Evolutionary conservation across 148 eudicot genomes (phyloP).

Genomic region (Rhododendron mucronatum): DNA sequence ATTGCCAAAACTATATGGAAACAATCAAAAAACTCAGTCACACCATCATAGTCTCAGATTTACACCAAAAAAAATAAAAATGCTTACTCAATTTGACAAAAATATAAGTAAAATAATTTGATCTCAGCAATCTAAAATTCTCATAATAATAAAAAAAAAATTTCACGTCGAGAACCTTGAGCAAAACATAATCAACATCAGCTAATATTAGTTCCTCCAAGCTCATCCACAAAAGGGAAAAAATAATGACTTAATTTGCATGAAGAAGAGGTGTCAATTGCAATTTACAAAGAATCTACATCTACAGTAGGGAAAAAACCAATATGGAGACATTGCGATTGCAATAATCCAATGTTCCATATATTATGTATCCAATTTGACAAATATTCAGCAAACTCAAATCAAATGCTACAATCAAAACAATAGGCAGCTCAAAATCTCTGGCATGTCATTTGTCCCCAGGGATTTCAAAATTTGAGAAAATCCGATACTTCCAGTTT

Average conservation of each 20-base stretch:
- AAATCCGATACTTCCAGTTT: no score
- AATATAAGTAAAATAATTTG: not conserved
- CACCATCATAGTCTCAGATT: not conserved
- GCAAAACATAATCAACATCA: not conserved
- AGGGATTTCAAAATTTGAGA: no score
- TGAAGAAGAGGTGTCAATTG: not conserved
- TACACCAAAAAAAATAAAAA: not conserved
- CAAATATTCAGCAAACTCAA: not conserved
- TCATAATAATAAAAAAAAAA: not conserved
- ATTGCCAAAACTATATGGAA: constrained; percentile 63
- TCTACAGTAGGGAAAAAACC: not conserved
- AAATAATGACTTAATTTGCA: not conserved
- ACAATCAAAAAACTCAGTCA: constrained; percentile 1
- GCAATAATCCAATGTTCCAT: not conserved
- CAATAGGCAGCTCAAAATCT: not conserved
- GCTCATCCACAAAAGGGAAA: not conserved
- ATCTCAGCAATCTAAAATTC: not conserved
- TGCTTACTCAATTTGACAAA: not conserved
- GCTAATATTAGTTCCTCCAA: not conserved
- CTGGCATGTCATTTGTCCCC: no score
- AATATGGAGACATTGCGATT: not conserved
- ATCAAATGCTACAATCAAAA: not conserved
- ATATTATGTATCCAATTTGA: not conserved
- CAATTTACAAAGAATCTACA: not conserved
- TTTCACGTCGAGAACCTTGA: not conserved